Conservation (phyloP, 495 filamentous ascomycete species). For the Penicillium riverlandense region DNA sequence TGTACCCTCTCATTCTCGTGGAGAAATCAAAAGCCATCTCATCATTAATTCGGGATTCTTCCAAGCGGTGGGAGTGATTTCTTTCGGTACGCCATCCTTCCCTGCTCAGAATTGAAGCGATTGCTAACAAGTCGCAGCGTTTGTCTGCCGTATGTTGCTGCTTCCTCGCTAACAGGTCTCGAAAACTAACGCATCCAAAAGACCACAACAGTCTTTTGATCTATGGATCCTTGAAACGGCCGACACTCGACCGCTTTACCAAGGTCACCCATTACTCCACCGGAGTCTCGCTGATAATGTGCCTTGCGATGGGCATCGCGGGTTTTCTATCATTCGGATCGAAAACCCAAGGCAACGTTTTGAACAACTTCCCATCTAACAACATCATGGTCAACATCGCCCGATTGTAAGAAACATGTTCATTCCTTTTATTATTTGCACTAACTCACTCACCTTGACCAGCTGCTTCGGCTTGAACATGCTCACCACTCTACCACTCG, state of each 20-base stretch:
- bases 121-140: conserved; percentile 51
- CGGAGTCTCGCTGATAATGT: conserved; percentile 78
- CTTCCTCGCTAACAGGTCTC: neutral
- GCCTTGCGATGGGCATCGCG: conserved; percentile 76
- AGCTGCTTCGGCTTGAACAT: conserved; percentile 93
- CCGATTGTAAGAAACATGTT: conserved; percentile 50
- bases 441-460: neutral
- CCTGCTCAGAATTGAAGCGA: neutral
- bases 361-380: conserved; percentile 91
- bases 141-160: conserved; percentile 65
- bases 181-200: conserved; percentile 20
- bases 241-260: conserved; percentile 90
- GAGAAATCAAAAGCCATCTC: conserved; percentile 57
- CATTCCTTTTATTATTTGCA: too few species aligned
- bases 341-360: conserved; percentile 85
- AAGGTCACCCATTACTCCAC: conserved; percentile 90
- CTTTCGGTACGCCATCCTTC: conserved; percentile 61
- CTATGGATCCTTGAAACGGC: conserved; percentile 89
- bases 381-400: conserved; percentile 93
- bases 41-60: conserved; percentile 80
- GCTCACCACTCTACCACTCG: conserved; percentile 92
- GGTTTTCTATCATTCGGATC: conserved; percentile 93
- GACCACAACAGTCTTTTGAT: conserved; percentile 96
- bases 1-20: conserved; percentile 61
- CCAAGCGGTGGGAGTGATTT: conserved; percentile 94